Conservation (phyloP, 768 basidiomycete genomes). For the Podaxis sp. region DNA sequence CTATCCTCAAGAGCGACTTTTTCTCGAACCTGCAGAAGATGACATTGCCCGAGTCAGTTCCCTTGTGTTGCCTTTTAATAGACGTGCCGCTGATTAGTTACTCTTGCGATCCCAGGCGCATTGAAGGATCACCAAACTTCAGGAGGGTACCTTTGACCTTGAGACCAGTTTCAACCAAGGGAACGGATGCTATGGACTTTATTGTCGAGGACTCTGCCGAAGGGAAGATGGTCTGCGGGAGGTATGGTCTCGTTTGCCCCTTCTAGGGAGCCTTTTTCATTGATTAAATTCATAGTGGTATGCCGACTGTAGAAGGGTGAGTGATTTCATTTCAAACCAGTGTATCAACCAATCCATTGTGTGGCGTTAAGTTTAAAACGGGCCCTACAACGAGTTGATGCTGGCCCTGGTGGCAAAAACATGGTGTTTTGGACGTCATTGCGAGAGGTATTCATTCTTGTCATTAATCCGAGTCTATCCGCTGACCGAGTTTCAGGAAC, state of each 20-base stretch:
- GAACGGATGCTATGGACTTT: constrained; percentile 32
- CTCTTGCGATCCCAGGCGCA: constrained; percentile 41
- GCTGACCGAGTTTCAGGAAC: constrained; percentile 51
- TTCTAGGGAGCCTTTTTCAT: neutral
- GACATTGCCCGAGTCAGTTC: constrained; percentile 82
- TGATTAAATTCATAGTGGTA: constrained; percentile 54
- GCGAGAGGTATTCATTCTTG: constrained; percentile 57
- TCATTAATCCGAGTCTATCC: constrained; percentile 9
- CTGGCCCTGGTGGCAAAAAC: constrained; percentile 71
- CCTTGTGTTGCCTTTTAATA: neutral
- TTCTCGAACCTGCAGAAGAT: constrained; percentile 95
- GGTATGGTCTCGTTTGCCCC: constrained; percentile 30
- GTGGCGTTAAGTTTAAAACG: constrained; percentile 55
- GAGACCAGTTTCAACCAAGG: constrained; percentile 23
- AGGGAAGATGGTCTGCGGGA: constrained; percentile 72
- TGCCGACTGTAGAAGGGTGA: constrained; percentile 91
- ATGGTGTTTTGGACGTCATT: constrained; percentile 92
- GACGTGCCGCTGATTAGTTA: neutral
- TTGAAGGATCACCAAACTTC: constrained; percentile 95
- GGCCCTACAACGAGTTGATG: constrained; percentile 76
- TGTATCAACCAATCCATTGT: neutral
- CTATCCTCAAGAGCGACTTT: constrained; percentile 94
- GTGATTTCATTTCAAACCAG: constrained; percentile 5
- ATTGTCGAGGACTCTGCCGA: constrained; percentile 29
- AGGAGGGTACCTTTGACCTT: constrained; percentile 71